Conservation (phyloP, 2,329 filamentous ascomycete species). For the Nothopassalora personata region DNA sequence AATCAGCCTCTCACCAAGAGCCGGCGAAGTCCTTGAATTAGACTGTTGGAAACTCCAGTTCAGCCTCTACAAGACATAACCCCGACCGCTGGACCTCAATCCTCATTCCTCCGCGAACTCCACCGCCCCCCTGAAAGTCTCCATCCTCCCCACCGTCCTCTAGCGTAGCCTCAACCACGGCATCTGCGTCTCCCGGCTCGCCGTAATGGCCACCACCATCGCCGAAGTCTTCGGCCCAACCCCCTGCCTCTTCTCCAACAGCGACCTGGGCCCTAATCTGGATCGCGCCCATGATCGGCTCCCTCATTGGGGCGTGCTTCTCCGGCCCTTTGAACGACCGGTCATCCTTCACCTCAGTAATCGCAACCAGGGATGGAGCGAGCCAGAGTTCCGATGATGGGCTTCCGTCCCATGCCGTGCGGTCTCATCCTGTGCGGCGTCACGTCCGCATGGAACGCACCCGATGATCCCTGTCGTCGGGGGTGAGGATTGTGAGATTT, state of each 20-base stretch:
- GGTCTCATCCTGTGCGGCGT: conserved; percentile 25
- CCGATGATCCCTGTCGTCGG: conserved; percentile 27
- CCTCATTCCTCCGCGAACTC: conserved; percentile 1
- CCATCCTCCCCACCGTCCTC: neutral
- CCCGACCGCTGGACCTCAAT: conserved; percentile 12
- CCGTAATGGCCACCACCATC: conserved; percentile 51
- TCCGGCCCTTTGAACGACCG: conserved; percentile 38
- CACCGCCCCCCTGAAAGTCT: conserved; percentile 1
- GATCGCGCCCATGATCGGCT: conserved; percentile 49
- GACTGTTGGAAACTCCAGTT: conserved; percentile 30
- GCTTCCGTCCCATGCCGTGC: conserved; percentile 44
- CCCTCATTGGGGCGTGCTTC: conserved; percentile 49
- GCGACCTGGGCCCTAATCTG: conserved; percentile 45
- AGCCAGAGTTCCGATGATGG: conserved; percentile 49
- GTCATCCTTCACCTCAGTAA: conserved; percentile 50
- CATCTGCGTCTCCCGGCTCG: conserved; percentile 36
- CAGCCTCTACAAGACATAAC: conserved; percentile 50
- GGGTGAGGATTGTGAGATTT: conserved; percentile 29
- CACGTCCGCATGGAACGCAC: conserved; percentile 46
- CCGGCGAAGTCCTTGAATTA: conserved; percentile 10
- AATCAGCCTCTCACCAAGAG: neutral
- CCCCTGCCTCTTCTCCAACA: neutral
- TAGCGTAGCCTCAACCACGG: neutral
- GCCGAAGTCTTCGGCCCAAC: conserved; percentile 28
- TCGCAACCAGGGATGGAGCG: conserved; percentile 49